Evolutionary conservation across 495 filamentous ascomycete genomes (phyloP).

Genomic region (Trichocladium antarcticum): DNA sequence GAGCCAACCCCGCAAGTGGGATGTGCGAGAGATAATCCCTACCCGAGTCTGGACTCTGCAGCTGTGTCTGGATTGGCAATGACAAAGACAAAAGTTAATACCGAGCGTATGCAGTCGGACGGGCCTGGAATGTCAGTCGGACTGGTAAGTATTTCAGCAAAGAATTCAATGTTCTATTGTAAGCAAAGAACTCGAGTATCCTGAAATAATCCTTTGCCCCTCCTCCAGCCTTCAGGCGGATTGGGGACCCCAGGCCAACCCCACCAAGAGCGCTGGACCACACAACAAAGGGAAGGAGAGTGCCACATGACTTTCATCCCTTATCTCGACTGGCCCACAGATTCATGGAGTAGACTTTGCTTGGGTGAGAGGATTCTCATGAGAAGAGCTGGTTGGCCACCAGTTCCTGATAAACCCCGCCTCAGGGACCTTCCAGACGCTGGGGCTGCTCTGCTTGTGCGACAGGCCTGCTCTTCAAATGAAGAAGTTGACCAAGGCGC

Average conservation of each 20-base stretch:
- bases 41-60: background rate
- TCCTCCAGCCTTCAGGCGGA: background rate
- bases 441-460: too few species aligned
- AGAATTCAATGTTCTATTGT: background rate
- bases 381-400: too few species aligned
- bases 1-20: background rate
- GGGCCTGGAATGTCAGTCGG: background rate
- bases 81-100: background rate
- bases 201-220: background rate
- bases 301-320: background rate
- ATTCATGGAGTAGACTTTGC: background rate
- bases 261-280: background rate
- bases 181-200: background rate
- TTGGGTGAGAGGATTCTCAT: too few species aligned
- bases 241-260: background rate
- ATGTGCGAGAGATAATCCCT: background rate
- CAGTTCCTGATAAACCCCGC: too few species aligned
- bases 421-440: too few species aligned
- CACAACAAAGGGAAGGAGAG: background rate
- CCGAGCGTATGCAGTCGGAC: background rate
- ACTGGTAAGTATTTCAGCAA: background rate
- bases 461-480: too few species aligned
- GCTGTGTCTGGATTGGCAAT: background rate
- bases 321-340: background rate
- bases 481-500: too few species aligned